Conservation (phyloP, 208 protist species). For the Trypanosoma platydactyli region DNA sequence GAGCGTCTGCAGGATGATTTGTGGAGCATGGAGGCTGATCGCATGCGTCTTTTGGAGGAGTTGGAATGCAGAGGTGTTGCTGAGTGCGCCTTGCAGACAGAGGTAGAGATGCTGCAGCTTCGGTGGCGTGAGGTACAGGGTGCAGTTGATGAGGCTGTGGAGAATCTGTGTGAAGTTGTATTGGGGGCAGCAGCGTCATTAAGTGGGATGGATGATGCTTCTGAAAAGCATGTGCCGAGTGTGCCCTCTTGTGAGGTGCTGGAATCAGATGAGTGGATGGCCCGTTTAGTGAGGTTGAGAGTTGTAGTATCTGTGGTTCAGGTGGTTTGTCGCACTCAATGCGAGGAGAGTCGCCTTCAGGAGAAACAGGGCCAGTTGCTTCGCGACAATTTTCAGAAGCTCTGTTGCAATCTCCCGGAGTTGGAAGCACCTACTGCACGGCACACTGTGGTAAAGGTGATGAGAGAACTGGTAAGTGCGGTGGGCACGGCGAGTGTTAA, state of each 20-base stretch:
- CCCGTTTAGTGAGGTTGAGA: too few relatives aligned
- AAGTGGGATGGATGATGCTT: neutral
- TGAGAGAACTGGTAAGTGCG: too few relatives aligned
- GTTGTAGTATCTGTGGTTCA: too few relatives aligned
- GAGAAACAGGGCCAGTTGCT: too few relatives aligned
- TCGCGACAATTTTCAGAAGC: too few relatives aligned
- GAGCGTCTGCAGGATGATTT: neutral
- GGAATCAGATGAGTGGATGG: too few relatives aligned
- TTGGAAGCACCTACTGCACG: neutral
- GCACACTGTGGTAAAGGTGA: too few relatives aligned
- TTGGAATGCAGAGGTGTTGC: neutral
- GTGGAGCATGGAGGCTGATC: neutral
- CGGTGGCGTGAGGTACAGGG: neutral
- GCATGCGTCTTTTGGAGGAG: neutral
- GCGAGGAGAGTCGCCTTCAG: too few relatives aligned
- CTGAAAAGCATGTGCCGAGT: neutral
- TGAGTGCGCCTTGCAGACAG: neutral
- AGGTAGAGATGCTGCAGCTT: neutral
- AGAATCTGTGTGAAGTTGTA: neutral
- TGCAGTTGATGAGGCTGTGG: neutral
- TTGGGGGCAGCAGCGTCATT: too few relatives aligned
- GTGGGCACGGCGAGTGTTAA: neutral
- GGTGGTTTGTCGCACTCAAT: too few relatives aligned
- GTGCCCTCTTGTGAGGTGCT: neutral
- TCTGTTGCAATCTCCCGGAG: neutral